Percentiles rank a stretch among this genome's conserved stretches.
Evolutionary conservation across 495 filamentous ascomycete genomes (phyloP).

Genomic region (Penicillium coffeae): DNA sequence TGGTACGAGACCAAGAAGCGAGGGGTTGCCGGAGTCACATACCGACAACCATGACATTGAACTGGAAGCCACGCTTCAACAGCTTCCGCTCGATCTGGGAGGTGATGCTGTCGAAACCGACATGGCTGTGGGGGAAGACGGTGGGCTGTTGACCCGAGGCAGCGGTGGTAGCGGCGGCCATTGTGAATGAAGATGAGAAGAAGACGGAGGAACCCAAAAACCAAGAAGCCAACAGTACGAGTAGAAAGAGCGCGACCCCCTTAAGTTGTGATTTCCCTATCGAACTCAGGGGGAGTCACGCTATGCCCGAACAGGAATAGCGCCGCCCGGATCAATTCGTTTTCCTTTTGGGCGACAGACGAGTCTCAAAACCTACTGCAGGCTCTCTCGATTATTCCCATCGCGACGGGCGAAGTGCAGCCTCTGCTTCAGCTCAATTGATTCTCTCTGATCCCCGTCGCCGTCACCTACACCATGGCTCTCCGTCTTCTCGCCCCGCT

Average conservation of each 20-base stretch:
- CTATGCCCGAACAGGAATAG: slow-evolving; percentile 36
- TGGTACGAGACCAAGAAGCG: neutral
- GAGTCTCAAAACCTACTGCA: neutral
- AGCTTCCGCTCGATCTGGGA: slow-evolving; percentile 98
- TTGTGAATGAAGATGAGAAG: slow-evolving; percentile 24
- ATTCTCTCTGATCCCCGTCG: neutral
- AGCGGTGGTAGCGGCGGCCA: slow-evolving; percentile 51
- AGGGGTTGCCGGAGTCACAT: slow-evolving; percentile 36
- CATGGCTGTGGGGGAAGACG: slow-evolving; percentile 92
- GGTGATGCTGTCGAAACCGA: slow-evolving; percentile 99
- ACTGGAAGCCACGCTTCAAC: slow-evolving; percentile 98
- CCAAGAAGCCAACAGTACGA: slow-evolving; percentile 1
- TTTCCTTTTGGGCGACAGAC: slow-evolving; percentile 5
- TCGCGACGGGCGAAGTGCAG: neutral
- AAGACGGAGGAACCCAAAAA: slow-evolving; percentile 3
- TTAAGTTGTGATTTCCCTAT: slow-evolving; percentile 38
- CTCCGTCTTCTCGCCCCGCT: slow-evolving; percentile 21
- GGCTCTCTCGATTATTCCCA: neutral
- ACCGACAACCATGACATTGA: slow-evolving; percentile 99
- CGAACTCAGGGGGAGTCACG: slow-evolving; percentile 33
- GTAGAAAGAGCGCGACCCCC: slow-evolving; percentile 22
- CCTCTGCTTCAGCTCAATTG: neutral
- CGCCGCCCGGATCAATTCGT: slow-evolving; percentile 19
- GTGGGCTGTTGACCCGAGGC: slow-evolving; percentile 47
- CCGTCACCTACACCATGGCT: slow-evolving; percentile 10